Conservation (phyloP, 2,329 filamentous ascomycete species). For the Ilyonectria mors-panacis region DNA sequence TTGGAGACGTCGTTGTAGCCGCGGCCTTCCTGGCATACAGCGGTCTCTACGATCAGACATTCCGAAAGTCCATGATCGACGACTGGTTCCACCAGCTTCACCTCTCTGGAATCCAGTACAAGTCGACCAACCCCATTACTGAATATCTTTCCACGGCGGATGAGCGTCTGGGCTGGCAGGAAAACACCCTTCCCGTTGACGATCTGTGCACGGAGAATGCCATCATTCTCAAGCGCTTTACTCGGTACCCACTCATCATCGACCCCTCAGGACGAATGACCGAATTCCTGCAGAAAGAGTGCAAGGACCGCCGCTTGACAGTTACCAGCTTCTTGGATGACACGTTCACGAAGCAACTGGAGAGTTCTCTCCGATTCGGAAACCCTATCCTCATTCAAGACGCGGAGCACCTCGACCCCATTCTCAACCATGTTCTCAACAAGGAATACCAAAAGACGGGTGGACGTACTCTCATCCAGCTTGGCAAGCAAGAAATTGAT, state of each 20-base stretch:
- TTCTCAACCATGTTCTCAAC: conserved; percentile 98
- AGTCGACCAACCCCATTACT: conserved; percentile 92
- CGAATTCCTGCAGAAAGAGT: conserved; percentile 95
- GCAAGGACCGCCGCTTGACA: conserved; percentile 91
- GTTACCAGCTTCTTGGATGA: conserved; percentile 99
- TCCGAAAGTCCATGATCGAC: conserved; percentile 97
- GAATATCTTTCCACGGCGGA: conserved; percentile 98
- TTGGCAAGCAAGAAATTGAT: conserved; percentile 98
- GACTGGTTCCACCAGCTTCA: conserved; percentile 97
- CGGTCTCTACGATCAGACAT: conserved; percentile 97
- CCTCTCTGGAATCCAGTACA: conserved; percentile 93
- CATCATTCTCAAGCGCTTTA: conserved; percentile 97
- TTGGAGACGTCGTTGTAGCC: conserved; percentile 96
- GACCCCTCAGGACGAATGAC: conserved; percentile 96
- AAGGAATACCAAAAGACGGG: conserved; percentile 99
- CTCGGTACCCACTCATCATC: conserved; percentile 97
- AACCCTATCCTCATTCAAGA: conserved; percentile 99
- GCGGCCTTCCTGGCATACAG: conserved; percentile 97
- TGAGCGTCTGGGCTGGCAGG: conserved; percentile 94
- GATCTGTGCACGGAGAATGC: conserved; percentile 99
- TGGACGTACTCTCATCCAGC: conserved; percentile 96
- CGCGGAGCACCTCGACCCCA: conserved; percentile 95
- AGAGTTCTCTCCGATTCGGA: conserved; percentile 96
- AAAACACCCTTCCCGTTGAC: conserved; percentile 92
- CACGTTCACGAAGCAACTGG: conserved; percentile 97